Percentiles rank a stretch among this genome's conserved stretches.
Evolutionary conservation across 768 basidiomycete species (phyloP).

Genomic region (Lactarius tabidus): DNA sequence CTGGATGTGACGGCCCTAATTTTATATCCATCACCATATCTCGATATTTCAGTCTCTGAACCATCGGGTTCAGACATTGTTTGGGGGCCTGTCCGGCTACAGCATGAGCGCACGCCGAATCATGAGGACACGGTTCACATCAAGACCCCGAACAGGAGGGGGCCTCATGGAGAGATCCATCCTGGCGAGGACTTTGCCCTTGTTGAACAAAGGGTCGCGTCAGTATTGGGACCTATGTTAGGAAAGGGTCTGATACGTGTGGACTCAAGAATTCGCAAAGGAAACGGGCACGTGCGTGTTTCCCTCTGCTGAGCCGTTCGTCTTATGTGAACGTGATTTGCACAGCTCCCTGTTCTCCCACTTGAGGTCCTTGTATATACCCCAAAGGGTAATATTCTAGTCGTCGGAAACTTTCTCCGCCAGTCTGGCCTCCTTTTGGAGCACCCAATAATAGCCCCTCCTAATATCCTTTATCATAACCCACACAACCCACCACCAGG

Average conservation of each 20-base stretch:
- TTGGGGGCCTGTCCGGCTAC: constrained; percentile 66
- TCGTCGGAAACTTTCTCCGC: constrained; percentile 74
- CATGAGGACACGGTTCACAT: constrained; percentile 76
- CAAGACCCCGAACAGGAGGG: constrained; percentile 53
- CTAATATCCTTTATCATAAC: constrained; percentile 70
- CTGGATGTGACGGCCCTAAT: constrained; percentile 79
- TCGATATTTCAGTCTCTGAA: constrained; percentile 38
- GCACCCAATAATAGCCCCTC: constrained; percentile 64
- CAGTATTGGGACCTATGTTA: constrained; percentile 75
- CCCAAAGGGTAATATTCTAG: constrained; percentile 85
- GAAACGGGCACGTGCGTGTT: constrained; percentile 53
- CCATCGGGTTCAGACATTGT: constrained; percentile 43
- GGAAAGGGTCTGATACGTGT: constrained; percentile 78
- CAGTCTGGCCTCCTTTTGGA: constrained; percentile 67
- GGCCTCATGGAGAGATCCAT: constrained; percentile 49
- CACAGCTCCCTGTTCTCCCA: constrained; percentile 74
- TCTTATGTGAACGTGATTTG: constrained; percentile 23
- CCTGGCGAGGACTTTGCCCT: constrained; percentile 73
- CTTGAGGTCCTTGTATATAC: constrained; percentile 89
- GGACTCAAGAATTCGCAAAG: constrained; percentile 71
- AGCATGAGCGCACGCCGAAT: constrained; percentile 62
- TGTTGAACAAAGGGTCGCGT: constrained; percentile 82
- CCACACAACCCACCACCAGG: constrained; percentile 83
- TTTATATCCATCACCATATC: constrained; percentile 74
- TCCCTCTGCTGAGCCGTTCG: constrained; percentile 21